Evolutionary conservation across 2,329 filamentous ascomycete species (phyloP).

Genomic region (Leptosphaerulina australis): DNA sequence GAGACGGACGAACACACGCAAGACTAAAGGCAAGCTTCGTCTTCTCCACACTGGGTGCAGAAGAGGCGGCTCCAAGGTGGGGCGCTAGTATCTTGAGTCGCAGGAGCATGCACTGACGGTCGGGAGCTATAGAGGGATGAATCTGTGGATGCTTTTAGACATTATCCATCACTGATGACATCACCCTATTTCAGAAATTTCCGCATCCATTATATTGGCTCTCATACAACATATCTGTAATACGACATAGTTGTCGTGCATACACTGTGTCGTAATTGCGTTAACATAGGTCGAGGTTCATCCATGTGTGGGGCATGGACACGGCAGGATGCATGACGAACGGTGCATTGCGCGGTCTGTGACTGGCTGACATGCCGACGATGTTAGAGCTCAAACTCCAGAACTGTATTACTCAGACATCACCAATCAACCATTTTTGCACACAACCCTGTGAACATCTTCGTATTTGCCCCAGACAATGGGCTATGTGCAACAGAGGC

Average conservation of each 20-base stretch:
- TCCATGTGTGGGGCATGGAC: slow-evolving; percentile 13
- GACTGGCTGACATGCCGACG: neutral
- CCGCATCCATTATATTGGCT: neutral
- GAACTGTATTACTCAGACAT: slow-evolving; percentile 40
- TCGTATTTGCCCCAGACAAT: neutral
- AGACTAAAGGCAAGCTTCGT: slow-evolving; percentile 14
- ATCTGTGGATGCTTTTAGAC: neutral
- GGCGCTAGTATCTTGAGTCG: slow-evolving; percentile 10
- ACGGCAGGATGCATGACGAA: slow-evolving; percentile 9
- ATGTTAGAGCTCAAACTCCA: slow-evolving; percentile 9
- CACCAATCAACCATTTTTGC: slow-evolving; percentile 33
- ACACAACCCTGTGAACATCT: neutral
- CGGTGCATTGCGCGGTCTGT: neutral
- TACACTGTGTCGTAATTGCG: neutral
- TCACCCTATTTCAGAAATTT: neutral
- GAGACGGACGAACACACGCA: slow-evolving; percentile 5
- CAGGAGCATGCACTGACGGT: slow-evolving; percentile 8
- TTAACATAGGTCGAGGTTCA: neutral
- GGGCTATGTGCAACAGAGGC: too few relatives aligned
- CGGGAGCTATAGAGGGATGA: neutral
- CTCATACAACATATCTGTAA: neutral
- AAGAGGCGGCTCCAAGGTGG: slow-evolving; percentile 17
- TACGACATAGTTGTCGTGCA: neutral
- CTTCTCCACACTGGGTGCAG: slow-evolving; percentile 13
- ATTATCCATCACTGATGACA: neutral